Conservation (phyloP, 768 basidiomycete genomes). For the Tricholoma flavovirens region DNA sequence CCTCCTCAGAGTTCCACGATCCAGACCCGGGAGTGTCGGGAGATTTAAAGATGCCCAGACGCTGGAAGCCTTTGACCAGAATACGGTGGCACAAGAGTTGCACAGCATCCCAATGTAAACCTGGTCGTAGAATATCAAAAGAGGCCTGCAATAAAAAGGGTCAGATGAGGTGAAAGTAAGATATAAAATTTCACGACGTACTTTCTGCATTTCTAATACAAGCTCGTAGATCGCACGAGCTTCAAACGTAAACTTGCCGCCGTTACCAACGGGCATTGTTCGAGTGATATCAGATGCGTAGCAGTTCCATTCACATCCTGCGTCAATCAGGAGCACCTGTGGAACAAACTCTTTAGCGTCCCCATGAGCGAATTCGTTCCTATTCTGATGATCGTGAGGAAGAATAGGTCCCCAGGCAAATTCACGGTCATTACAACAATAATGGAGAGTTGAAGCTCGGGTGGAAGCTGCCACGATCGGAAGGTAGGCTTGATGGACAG, state of each 20-base stretch:
- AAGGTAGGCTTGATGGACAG: constrained; percentile 84
- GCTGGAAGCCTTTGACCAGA: constrained; percentile 77
- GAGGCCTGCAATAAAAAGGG: constrained; percentile 41
- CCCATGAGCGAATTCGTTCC: constrained; percentile 37
- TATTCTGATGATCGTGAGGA: constrained; percentile 50
- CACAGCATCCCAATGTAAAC: constrained; percentile 85
- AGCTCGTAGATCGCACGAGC: constrained; percentile 80
- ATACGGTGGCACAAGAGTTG: constrained; percentile 80
- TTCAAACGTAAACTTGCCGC: constrained; percentile 81
- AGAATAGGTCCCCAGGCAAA: constrained; percentile 80
- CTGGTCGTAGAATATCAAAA: constrained; percentile 64
- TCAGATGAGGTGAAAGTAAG: not conserved
- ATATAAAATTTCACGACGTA: constrained; percentile 22
- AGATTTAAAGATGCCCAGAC: constrained; percentile 78
- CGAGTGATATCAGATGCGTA: constrained; percentile 59
- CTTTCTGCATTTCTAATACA: constrained; percentile 88
- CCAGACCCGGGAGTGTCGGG: constrained; percentile 43
- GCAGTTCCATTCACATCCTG: constrained; percentile 81
- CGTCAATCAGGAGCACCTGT: constrained; percentile 86
- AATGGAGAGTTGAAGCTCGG: constrained; percentile 87
- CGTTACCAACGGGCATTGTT: constrained; percentile 91
- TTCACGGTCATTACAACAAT: constrained; percentile 87
- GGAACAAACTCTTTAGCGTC: constrained; percentile 41
- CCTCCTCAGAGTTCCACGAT: constrained; percentile 56
- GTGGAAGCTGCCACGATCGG: constrained; percentile 89